Evolutionary conservation across 2,329 filamentous ascomycete genomes (phyloP), one percentile per base, ranked within the genome.

Genomic region (Colletotrichum magnum): DNA sequence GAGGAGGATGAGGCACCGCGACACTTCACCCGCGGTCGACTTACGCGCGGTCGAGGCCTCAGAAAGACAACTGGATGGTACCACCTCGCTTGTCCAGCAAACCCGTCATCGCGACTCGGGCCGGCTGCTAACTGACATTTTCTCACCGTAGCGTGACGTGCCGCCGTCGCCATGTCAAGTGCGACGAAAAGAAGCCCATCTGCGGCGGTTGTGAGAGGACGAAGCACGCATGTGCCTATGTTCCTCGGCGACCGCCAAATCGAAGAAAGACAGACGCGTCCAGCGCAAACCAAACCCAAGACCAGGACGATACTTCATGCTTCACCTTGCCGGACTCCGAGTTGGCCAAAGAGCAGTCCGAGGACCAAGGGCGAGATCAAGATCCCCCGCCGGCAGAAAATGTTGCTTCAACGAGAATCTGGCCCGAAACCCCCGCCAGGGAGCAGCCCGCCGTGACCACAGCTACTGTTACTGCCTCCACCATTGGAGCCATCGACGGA

Each of bases 111-210:
- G 18, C 4, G 21, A 2, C 21, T 24, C 3, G 21, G 21, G 3
- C n/a, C 18, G 9, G 10, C 4, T 6, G 26, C 6, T 13, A 5
- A n/a, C 47, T 36, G 32, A 36, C 9, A 10, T n/a, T 36, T 5
- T 28, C 15, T 36, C 6, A 24, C 15, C 36, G 13, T 4, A 71
- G 69, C 24, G 41, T 53, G 18, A 71, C 66, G 13, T 71, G 69
- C 16, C 65, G 66, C 7, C 65, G 66, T 12, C 72, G 74, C 6
- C 72, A 70, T 10, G 70, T 75, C 70, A 74, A 75, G 53, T 75
- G 74, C 48, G 74, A 76, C n/a, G 74, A 75, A 60, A 61, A 58
- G 5, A 76, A 74, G 53, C 73, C 74, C 7, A 47, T 66, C 47
- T 76, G 75, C 63, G 61, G 57, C 24, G 61, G 61, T 15, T 71